Conservation (phyloP, 2,329 filamentous ascomycete species). For the Ophiostoma quercus region DNA sequence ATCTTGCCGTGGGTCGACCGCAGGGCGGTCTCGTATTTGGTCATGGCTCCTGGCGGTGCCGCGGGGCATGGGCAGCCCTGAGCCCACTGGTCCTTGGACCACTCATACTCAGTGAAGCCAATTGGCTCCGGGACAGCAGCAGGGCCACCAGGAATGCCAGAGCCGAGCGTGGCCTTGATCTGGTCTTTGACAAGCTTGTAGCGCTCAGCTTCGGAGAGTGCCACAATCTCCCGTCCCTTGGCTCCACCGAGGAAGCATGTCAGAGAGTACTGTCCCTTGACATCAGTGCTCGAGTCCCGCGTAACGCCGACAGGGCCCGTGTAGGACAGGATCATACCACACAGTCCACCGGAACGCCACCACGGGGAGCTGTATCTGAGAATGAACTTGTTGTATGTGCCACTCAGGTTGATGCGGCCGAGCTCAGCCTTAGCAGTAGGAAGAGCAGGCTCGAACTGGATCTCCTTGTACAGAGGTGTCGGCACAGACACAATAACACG, state of each 20-base stretch:
- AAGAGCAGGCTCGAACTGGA: constrained; percentile 46
- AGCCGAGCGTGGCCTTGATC: constrained; percentile 14
- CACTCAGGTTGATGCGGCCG: constrained; percentile 36
- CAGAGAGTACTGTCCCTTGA: constrained; percentile 33
- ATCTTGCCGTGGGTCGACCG: constrained; percentile 36
- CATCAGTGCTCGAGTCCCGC: constrained; percentile 23
- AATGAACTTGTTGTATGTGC: constrained; percentile 50
- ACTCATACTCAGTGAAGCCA: constrained; percentile 22
- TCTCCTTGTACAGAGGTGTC: constrained; percentile 28
- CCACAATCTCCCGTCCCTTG: constrained; percentile 34
- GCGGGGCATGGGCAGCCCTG: constrained; percentile 24
- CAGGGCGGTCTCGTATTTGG: constrained; percentile 29
- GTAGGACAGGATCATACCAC: constrained; percentile 36
- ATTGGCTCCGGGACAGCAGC: constrained; percentile 1
- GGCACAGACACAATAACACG: constrained; percentile 25
- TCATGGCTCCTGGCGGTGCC: constrained; percentile 20
- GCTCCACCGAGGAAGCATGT: constrained; percentile 41
- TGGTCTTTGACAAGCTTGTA: constrained; percentile 11
- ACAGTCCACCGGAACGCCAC: constrained; percentile 38
- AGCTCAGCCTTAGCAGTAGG: constrained; percentile 30
- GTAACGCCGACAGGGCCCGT: constrained; percentile 17
- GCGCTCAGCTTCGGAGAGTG: constrained; percentile 23
- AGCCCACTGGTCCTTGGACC: constrained; percentile 21
- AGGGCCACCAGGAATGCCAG: neutral
- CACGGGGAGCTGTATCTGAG: constrained; percentile 39